Percentiles rank a stretch among this genome's conserved stretches.
These are phyloP conservation scores for Coemansia sp. DNA, from an alignment of 192 early-diverging fungal genomes.

Conservation along the genomic window DNA sequence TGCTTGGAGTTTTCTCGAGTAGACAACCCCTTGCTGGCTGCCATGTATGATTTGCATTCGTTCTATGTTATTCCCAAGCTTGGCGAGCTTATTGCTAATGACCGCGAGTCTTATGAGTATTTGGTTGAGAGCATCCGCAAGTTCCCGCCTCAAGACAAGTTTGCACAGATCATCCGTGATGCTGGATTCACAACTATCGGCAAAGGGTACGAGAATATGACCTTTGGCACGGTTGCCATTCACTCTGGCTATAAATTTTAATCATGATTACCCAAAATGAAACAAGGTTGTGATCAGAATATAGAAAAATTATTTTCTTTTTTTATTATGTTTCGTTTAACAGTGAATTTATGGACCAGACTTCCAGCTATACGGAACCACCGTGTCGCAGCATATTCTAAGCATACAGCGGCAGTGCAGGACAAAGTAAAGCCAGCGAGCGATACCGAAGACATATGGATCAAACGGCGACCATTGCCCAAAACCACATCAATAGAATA, in stretches of 20 bases:
- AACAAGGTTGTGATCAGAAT: background rate
- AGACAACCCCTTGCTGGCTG: conserved; percentile 79
- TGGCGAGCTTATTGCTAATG: conserved; percentile 83
- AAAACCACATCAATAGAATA: conserved; percentile 43
- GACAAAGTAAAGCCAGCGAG: too few relatives aligned
- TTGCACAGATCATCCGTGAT: conserved; percentile 86
- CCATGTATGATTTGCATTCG: conserved; percentile 87
- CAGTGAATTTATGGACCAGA: too few relatives aligned
- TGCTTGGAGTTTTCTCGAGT: conserved; percentile 92
- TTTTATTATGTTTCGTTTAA: too few relatives aligned
- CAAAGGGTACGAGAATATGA: conserved; percentile 88
- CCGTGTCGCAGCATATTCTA: too few relatives aligned
- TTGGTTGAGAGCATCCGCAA: conserved; percentile 94
- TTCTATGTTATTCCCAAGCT: conserved; percentile 91
- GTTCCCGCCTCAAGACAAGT: conserved; percentile 87
- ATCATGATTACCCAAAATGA: background rate
- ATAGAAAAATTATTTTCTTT: too few relatives aligned
- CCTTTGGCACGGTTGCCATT: conserved; percentile 96
- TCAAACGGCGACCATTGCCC: conserved; percentile 45
- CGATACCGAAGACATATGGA: conserved; percentile 12
- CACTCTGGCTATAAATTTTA: conserved; percentile 93
- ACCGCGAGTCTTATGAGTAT: conserved; percentile 93
- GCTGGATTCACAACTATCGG: conserved; percentile 89
- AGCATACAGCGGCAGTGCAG: too few relatives aligned
- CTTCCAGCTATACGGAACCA: too few relatives aligned